Evolutionary conservation across 1,139 yeast species (phyloP).

Genomic region (Hyphopichia khmerensis): DNA sequence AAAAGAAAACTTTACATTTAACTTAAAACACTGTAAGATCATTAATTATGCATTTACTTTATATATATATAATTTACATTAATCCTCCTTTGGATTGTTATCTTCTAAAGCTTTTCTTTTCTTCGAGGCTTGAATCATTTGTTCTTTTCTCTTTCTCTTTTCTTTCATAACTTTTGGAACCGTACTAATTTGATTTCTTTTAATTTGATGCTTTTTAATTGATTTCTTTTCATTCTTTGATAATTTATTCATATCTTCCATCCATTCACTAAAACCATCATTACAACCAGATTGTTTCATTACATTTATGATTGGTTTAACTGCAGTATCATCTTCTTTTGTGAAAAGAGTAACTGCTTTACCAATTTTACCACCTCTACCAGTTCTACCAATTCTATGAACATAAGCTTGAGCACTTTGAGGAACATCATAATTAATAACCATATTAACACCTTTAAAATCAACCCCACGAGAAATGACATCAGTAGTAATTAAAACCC

Average conservation of each 20-base stretch:
- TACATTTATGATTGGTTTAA: constrained; percentile 86
- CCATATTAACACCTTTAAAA: constrained; percentile 92
- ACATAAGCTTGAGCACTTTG: constrained; percentile 92
- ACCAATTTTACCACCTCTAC: constrained; percentile 89
- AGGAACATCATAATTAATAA: constrained; percentile 96
- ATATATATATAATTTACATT: not conserved
- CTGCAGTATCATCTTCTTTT: constrained; percentile 74
- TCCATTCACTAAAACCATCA: constrained; percentile 72
- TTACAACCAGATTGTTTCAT: constrained; percentile 90
- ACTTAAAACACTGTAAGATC: not conserved
- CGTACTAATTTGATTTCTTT: constrained; percentile 78
- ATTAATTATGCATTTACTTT: not conserved
- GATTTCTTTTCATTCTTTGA: constrained; percentile 63
- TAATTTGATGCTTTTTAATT: constrained; percentile 59
- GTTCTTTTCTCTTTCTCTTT: constrained; percentile 60
- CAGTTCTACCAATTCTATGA: constrained; percentile 98
- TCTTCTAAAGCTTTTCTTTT: constrained; percentile 43
- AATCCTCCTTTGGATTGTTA: not conserved
- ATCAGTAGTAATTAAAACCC: constrained; percentile 97
- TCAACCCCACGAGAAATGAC: constrained; percentile 96
- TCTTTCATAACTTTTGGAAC: constrained; percentile 72
- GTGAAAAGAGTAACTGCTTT: constrained; percentile 91
- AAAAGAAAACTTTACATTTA: not conserved
- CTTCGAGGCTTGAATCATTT: constrained; percentile 82
- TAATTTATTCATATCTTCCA: constrained; percentile 72